Conservation (phyloP, 225 moss, liverwort and hornwort species). For the Climacium dendroides region DNA sequence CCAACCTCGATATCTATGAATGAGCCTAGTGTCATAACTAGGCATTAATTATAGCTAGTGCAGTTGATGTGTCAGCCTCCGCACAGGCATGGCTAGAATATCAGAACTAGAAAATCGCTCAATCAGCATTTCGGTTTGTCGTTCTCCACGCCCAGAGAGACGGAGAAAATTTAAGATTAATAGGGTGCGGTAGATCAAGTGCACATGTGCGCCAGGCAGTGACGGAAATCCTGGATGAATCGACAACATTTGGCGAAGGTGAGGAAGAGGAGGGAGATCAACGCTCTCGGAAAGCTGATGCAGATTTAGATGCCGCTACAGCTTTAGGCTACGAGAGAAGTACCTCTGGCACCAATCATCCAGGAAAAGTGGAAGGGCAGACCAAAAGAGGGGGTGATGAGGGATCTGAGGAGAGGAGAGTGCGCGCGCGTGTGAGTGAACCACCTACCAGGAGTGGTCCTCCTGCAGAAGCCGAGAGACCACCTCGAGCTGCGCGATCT, state of each 20-base stretch:
- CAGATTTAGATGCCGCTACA: not conserved
- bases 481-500: constrained; percentile 58
- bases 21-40: not conserved
- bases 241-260: constrained; percentile 9
- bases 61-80: constrained; percentile 8
- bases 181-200: not conserved
- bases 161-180: not conserved
- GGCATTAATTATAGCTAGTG: not conserved
- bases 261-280: not conserved
- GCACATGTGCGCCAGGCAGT: not conserved
- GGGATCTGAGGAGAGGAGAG: constrained; percentile 45
- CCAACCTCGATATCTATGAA: not conserved
- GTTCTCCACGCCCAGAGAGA: constrained; percentile 2
- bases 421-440: constrained; percentile 35
- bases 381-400: constrained; percentile 45
- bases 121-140: not conserved
- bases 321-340: not conserved
- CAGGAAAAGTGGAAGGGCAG: constrained; percentile 42
- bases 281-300: not conserved
- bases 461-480: constrained; percentile 21
- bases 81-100: constrained; percentile 17
- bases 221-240: constrained; percentile 31
- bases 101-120: not conserved
- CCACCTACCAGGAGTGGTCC: not conserved
- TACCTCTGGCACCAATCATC: constrained; percentile 13